A percentile compares a stretch with the other conserved stretches of the same genome.
phyloP scores from a whole-genome alignment of 768 basidiomycete genomes.

The Lyophyllum decastes region DNA sequence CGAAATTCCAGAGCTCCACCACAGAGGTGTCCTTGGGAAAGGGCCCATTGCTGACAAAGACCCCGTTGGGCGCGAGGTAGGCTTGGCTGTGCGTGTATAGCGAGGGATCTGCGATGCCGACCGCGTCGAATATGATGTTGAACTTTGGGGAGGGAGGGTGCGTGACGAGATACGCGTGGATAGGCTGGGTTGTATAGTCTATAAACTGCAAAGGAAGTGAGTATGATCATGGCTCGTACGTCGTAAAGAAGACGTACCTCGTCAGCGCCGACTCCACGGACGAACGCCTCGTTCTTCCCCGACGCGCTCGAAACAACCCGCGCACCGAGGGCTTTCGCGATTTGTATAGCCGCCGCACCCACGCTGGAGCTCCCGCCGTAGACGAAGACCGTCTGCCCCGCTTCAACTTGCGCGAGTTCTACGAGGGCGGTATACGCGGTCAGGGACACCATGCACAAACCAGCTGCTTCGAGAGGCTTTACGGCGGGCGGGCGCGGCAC shows the following conservation, averaged over 20 bases:
- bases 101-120: constrained; percentile 35
- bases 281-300: constrained; percentile 46
- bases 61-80: constrained; percentile 44
- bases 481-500: constrained; percentile 39
- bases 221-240: not conserved
- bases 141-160: constrained; percentile 40
- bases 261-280: constrained; percentile 53
- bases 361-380: constrained; percentile 60
- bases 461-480: constrained; percentile 48
- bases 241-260: constrained; percentile 30
- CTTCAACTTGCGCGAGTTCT: constrained; percentile 36
- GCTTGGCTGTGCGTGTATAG: constrained; percentile 40
- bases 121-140: constrained; percentile 49
- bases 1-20: constrained; percentile 18
- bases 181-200: constrained; percentile 46
- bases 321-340: constrained; percentile 55
- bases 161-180: constrained; percentile 35
- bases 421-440: constrained; percentile 50
- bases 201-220: constrained; percentile 32
- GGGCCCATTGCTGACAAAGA: constrained; percentile 45
- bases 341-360: constrained; percentile 55
- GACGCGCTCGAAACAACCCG: constrained; percentile 53
- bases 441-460: constrained; percentile 44
- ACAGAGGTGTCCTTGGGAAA: constrained; percentile 25
- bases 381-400: constrained; percentile 49